Conservation (phyloP, 2,329 filamentous ascomycete species). For the Madurella fahalii region DNA sequence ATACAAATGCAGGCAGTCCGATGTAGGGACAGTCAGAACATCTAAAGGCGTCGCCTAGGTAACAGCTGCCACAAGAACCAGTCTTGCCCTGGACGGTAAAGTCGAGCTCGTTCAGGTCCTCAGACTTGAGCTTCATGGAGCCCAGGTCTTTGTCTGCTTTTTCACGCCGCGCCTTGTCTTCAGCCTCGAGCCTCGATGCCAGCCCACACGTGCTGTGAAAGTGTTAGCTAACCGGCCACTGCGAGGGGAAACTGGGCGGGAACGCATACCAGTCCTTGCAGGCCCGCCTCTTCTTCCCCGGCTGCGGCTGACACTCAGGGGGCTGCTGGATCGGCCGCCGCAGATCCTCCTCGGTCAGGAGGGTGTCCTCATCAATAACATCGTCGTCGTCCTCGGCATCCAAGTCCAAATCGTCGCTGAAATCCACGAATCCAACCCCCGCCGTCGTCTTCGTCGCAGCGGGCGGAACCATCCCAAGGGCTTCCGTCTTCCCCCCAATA, state of each 20-base stretch:
- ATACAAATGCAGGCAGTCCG: conserved; percentile 77
- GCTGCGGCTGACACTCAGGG: conserved; percentile 79
- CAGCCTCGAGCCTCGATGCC: conserved; percentile 77
- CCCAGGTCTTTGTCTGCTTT: conserved; percentile 31
- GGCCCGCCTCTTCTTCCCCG: conserved; percentile 82
- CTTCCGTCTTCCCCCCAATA: conserved; percentile 3
- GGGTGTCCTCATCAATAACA: conserved; percentile 85
- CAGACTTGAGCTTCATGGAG: conserved; percentile 65
- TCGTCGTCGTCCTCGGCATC: conserved; percentile 58
- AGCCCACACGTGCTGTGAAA: conserved; percentile 69
- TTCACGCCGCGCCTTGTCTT: conserved; percentile 54
- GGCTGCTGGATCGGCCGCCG: conserved; percentile 73
- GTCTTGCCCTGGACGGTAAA: conserved; percentile 98
- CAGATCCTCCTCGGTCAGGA: conserved; percentile 82
- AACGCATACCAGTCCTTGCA: conserved; percentile 80
- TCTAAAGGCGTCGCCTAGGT: conserved; percentile 83
- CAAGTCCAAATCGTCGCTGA: conserved; percentile 60
- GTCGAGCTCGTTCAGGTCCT: conserved; percentile 85
- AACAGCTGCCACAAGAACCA: conserved; percentile 90
- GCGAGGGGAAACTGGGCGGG: no score
- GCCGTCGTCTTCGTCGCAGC: conserved; percentile 26
- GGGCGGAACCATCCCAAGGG: conserved; percentile 19
- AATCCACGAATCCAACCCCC: conserved; percentile 65
- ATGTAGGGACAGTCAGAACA: conserved; percentile 73
- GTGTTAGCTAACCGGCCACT: conserved; percentile 1